phyloP scores from a whole-genome alignment of 2,329 filamentous ascomycete genomes.

The Xylaria arbuscula region DNA sequence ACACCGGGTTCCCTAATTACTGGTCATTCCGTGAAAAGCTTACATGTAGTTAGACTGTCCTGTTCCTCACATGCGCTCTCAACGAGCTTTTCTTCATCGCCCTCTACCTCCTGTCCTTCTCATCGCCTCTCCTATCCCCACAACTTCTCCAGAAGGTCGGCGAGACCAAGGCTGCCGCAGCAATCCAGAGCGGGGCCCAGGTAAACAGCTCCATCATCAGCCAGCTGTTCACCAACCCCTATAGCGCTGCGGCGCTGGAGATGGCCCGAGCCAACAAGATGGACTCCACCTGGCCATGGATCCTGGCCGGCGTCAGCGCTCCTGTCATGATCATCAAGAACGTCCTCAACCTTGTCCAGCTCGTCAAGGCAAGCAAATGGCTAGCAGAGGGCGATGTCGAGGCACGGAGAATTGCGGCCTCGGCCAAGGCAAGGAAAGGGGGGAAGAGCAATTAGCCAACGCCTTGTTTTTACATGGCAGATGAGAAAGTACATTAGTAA shows the following conservation, averaged over 20 bases:
- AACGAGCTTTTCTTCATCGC: slow-evolving; percentile 99
- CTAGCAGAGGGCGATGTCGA: slow-evolving; percentile 89
- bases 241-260: slow-evolving; percentile 92
- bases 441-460: slow-evolving; percentile 37
- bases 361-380: slow-evolving; percentile 92
- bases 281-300: slow-evolving; percentile 74
- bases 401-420: slow-evolving; percentile 66
- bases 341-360: slow-evolving; percentile 90
- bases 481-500: background rate
- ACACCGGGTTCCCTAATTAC: background rate
- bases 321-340: slow-evolving; percentile 94
- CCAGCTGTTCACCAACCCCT: slow-evolving; percentile 86
- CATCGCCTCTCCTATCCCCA: slow-evolving; percentile 86
- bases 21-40: slow-evolving; percentile 24
- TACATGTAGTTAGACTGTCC: slow-evolving; percentile 72
- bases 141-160: slow-evolving; percentile 77
- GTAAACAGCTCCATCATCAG: slow-evolving; percentile 76
- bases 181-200: slow-evolving; percentile 73
- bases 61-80: slow-evolving; percentile 88
- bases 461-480: background rate
- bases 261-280: slow-evolving; percentile 94
- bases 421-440: slow-evolving; percentile 59
- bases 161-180: slow-evolving; percentile 60
- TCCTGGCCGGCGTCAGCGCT: slow-evolving; percentile 81
- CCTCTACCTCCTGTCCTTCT: slow-evolving; percentile 97